Base-by-base conservation (phyloP, 2,329 filamentous ascomycete genomes). In the Rhinocladiella similis region DNA sequence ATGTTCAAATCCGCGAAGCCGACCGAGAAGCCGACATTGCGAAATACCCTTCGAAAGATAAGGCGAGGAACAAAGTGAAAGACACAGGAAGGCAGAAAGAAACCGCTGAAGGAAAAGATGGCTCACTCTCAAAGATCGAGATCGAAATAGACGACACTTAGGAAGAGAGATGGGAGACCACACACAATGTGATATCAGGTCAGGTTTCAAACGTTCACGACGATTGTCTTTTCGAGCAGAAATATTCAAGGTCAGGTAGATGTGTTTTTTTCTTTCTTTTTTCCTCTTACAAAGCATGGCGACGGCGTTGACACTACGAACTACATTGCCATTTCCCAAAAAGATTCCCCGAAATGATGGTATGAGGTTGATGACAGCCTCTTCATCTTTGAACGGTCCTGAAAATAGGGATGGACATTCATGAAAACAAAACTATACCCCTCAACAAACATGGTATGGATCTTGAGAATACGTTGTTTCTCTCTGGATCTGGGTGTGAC, bases 1-100 rank as follows among this genome's bases (percentile, higher is more conserved):
- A 97, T 45, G 81, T 53, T 1, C 56, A 58, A 3, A 36, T 63
- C 38, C 61, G 50, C 68, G 51, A 70, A 67, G 59, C 62, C 13
- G 60, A 65, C 51, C 39, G 42, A 29, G 60, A 62, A 41, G 54
- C 47, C 35, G 54, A 47, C 35, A 38, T 19, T 46, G 49, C 49
- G 22, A 20, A 39, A 39, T 20, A 33, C 18, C n/a, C 38, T 41
- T 3, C 39, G 12, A 54, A 58, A 22, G 51, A 47, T n/a, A 48
- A 41, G 27, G 36, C 12, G 22, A 54, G 43, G 29, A 45, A 36
- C 25, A 58, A 47, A 39, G 12, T 1, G 39, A 53, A 54, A 41
- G 54, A 47, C 5, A 41, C 20, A 38, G 50, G 9, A 50, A 56
- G 9, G 53, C 29, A 14, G 52, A 41, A 41, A 41, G 38, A 41